These are phyloP conservation scores for Cornus kousa DNA, from an alignment of 148 eudicot genomes.

Conservation along the genomic window DNA sequence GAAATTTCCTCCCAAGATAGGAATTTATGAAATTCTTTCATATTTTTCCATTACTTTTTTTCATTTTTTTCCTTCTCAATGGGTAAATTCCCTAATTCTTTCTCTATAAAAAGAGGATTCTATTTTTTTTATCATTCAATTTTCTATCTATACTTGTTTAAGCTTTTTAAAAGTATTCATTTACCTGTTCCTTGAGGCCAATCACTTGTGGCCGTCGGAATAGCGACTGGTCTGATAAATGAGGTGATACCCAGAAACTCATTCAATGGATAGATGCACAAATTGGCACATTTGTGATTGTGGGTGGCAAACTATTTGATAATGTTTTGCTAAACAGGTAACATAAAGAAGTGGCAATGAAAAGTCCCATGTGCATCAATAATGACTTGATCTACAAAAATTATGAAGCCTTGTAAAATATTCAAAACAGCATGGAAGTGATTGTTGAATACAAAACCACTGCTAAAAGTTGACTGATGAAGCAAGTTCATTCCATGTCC, in stretches of 20 bases:
- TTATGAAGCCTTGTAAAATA: not conserved
- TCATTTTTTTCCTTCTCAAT: not conserved
- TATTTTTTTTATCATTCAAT: too few species aligned
- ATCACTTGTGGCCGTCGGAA: too few species aligned
- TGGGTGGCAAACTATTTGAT: too few species aligned
- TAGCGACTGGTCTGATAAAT: too few species aligned
- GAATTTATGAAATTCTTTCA: not conserved
- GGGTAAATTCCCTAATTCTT: not conserved
- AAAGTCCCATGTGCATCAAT: not conserved
- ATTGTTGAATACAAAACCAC: not conserved
- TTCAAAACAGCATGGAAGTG: not conserved
- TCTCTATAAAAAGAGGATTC: not conserved
- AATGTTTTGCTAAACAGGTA: not conserved
- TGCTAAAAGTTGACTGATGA: not conserved
- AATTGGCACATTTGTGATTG: too few species aligned
- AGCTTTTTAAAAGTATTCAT: not conserved
- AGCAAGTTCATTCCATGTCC: not conserved
- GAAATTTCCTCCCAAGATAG: not conserved
- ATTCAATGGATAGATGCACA: too few species aligned
- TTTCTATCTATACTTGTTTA: not conserved
- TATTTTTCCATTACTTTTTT: not conserved
- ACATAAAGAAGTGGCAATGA: not conserved
- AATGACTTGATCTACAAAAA: not conserved
- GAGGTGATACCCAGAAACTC: too few species aligned
- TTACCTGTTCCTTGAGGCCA: not conserved